Evolutionary conservation across 2,329 filamentous ascomycete species (phyloP).

Genomic region (Rhynchosporium graminicola): DNA sequence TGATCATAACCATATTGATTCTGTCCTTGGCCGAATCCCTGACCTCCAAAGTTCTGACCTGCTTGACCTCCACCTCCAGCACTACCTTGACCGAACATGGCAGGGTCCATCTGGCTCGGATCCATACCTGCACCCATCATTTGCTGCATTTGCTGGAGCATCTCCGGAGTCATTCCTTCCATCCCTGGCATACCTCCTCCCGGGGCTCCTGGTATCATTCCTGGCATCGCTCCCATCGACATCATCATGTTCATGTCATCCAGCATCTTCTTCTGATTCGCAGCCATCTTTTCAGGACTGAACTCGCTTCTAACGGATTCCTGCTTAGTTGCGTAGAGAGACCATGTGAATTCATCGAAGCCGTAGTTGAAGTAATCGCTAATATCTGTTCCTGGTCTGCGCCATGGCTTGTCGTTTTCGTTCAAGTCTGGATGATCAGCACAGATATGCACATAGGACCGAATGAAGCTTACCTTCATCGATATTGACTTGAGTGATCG

Average conservation of each 20-base stretch:
- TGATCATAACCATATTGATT: slow-evolving; percentile 40
- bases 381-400: slow-evolving; percentile 88
- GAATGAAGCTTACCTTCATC: slow-evolving; percentile 56
- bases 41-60: slow-evolving; percentile 52
- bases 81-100: slow-evolving; percentile 53
- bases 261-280: slow-evolving; percentile 76
- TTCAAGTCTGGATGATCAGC: slow-evolving; percentile 55
- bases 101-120: slow-evolving; percentile 66
- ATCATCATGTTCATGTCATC: slow-evolving; percentile 72
- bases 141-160: slow-evolving; percentile 70
- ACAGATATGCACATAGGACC: neutral
- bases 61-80: slow-evolving; percentile 50
- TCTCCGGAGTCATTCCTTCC: slow-evolving; percentile 65
- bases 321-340: slow-evolving; percentile 88
- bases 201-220: slow-evolving; percentile 46
- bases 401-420: slow-evolving; percentile 91
- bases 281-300: slow-evolving; percentile 62
- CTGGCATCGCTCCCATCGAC: slow-evolving; percentile 51
- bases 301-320: slow-evolving; percentile 76
- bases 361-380: slow-evolving; percentile 99
- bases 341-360: slow-evolving; percentile 98
- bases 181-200: slow-evolving; percentile 53
- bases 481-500: slow-evolving; percentile 74
- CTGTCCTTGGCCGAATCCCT: slow-evolving; percentile 47
- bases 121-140: slow-evolving; percentile 68